Percentiles rank a stretch among this genome's conserved stretches.
Evolutionary conservation across 2,329 filamentous ascomycete species (phyloP).

Genomic region (Alternaria brassicae): DNA sequence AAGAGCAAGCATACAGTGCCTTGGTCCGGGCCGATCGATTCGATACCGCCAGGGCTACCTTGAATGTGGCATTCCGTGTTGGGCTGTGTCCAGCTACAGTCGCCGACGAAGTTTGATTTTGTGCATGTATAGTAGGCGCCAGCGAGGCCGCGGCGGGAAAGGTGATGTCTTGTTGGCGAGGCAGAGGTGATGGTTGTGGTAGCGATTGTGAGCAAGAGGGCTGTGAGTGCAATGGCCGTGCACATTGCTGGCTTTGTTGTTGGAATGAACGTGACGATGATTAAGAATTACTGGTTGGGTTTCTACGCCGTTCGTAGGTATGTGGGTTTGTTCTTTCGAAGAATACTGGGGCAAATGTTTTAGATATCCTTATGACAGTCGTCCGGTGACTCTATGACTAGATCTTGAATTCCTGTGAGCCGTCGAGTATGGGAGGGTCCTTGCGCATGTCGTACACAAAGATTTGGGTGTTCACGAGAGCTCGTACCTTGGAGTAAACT

Average conservation of each 20-base stretch:
- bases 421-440: neutral
- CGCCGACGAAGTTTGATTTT: slow-evolving; percentile 33
- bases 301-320: neutral
- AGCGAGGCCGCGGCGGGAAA: slow-evolving; percentile 42
- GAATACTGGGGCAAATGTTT: neutral
- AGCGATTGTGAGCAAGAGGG: slow-evolving; percentile 13
- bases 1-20: slow-evolving; percentile 40
- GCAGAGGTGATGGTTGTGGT: slow-evolving; percentile 16
- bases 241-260: slow-evolving; percentile 9
- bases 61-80: slow-evolving; percentile 33
- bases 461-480: neutral
- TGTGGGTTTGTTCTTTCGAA: slow-evolving; percentile 4
- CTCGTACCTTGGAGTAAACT: slow-evolving; percentile 6
- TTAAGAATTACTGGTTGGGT: slow-evolving; percentile 11
- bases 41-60: slow-evolving; percentile 29
- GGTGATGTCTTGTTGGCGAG: slow-evolving; percentile 7
- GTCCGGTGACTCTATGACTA: neutral
- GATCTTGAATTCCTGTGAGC: slow-evolving; percentile 5
- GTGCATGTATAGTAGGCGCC: slow-evolving; percentile 47
- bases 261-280: neutral
- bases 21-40: slow-evolving; percentile 44
- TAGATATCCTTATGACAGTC: slow-evolving; percentile 3
- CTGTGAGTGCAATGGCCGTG: slow-evolving; percentile 14
- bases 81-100: slow-evolving; percentile 41
- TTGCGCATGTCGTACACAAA: neutral